Base-by-base conservation (phyloP, 83 land plant species). In the Thuja plicata region DNA sequence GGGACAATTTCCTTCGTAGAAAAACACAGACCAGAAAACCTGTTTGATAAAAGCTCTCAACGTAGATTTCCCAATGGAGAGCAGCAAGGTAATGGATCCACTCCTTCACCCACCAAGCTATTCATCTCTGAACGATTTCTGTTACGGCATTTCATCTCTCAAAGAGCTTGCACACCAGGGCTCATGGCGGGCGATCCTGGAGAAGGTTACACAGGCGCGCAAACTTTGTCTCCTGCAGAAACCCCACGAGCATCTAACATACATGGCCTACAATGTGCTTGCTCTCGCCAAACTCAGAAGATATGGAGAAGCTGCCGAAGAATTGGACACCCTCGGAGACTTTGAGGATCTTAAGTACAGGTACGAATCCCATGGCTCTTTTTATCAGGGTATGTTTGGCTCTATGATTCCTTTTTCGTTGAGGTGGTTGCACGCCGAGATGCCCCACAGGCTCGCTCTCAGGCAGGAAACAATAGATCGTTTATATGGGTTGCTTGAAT, bases 341-440 rank as follows among this genome's bases (percentile, higher is more conserved):
- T 87, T 90, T 16, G 90, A 91, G 82, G 74, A 77, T 30, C 60
- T 83, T 43, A 82, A 89, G 10, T 95, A 93, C 89, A 91, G 88
- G 30, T 98, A 92, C 90, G 97, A 97, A 83, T 80, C 93, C 32
- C 92, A 96, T 88, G 97, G 97, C 32, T 84, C 87, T 5, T 24
- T 88, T 21, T 97, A 98, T 89, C 95, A 93, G n/a, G 88, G 87
- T 43, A 92, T 91, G 50, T 88, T 92, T 84, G 97, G 99, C 3
- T 98, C 99, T 79, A 94, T 98, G 96, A 90, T 98, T 40, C 99
- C 99, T 73, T 98, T 98, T 91, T 91, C 92, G 11, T 90, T 98
- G 83, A 91, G 99, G 43, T 95, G 93, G 94, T 89, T 98, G 70
- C 96, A 94, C 88, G 97, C 99, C 24, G 88, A 90, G 54, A 82